Base-by-base conservation (phyloP, 257 asterid genomes). In the Penstemon eatonii region DNA sequence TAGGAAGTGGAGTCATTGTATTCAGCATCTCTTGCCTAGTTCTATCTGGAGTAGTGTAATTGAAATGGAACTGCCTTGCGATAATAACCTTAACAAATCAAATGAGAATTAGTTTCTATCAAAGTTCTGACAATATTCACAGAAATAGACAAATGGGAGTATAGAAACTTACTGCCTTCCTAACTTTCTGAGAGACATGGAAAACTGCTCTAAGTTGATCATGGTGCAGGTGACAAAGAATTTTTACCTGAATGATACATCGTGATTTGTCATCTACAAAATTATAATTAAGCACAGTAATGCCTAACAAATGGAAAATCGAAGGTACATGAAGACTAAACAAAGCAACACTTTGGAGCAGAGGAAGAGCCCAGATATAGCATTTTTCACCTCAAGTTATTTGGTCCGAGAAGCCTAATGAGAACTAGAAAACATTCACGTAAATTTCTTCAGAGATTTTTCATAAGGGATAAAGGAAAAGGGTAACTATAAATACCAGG, bases 21-120 rank as follows among this genome's bases (percentile, higher is more conserved):
- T 91, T 83, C 60, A 89, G 82, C 96, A 87, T 81, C 81, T 91
- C 99, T 76, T 87, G 97, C 72, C 95, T 82, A 44, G 84, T 44
- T 78, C 97, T 86, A 83, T 91, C 93, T 52, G 99, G 96, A 45
- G 97, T 94, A 0, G 99, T 89, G 78, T 84, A 94, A 75, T 94
- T 94, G 42, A 94, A 94, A 83, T 94, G 82, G 54, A 75, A 86
- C 71, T 91, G 96, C 59, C 95, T 85, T 37, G 99, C 96, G 71
- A 82, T 85, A 55, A 89, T 79, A 70, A 89, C 99, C 99, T 91
- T 50, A 54, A 10, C 67, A 71, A 41, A 55, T 40, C 60, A 37
- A 60, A 50, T 6, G 47, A 69, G 18, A 54, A 65, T 41, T 75
- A 57, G 58, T n/a, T 18, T 8, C 40, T 37, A 5, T 15, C 37